Conservation (phyloP, 768 basidiomycete species). For the Lentinula edodes region DNA sequence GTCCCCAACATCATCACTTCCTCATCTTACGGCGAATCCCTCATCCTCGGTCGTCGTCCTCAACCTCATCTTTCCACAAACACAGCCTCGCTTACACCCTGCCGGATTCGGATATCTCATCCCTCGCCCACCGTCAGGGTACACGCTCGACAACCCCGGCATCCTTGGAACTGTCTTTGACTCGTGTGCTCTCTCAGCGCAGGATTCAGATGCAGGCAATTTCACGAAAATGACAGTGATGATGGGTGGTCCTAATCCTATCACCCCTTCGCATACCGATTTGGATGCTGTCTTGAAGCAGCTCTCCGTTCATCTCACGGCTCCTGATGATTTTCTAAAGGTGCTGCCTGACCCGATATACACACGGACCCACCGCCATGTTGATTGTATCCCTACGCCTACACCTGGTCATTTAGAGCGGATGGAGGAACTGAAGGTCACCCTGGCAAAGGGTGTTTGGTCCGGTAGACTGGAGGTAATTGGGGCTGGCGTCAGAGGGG, state of each 20-base stretch:
- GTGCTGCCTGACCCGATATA: slow-evolving; percentile 52
- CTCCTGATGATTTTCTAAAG: slow-evolving; percentile 15
- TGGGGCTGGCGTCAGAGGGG: slow-evolving; percentile 84
- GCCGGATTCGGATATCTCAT: slow-evolving; percentile 93
- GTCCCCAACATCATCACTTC: slow-evolving; percentile 34
- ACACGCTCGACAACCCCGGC: slow-evolving; percentile 36
- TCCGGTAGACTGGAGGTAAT: slow-evolving; percentile 53
- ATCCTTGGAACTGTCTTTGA: slow-evolving; percentile 90
- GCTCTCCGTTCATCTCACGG: slow-evolving; percentile 38
- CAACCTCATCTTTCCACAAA: slow-evolving; percentile 74
- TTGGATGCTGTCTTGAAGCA: slow-evolving; percentile 23
- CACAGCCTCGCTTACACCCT: slow-evolving; percentile 56
- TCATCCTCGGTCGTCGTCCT: slow-evolving; percentile 81
- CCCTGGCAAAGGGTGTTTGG: slow-evolving; percentile 36
- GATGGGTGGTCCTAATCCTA: slow-evolving; percentile 35
- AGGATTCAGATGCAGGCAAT: slow-evolving; percentile 28
- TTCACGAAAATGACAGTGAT: slow-evolving; percentile 85
- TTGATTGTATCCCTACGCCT: slow-evolving; percentile 75
- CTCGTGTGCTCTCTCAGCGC: slow-evolving; percentile 62
- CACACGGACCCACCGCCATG: slow-evolving; percentile 48
- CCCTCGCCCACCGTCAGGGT: slow-evolving; percentile 63
- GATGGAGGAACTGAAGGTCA: slow-evolving; percentile 51
- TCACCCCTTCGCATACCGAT: slow-evolving; percentile 19
- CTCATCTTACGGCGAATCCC: slow-evolving; percentile 66
- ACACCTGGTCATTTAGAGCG: slow-evolving; percentile 66